Percentiles rank a stretch among this genome's conserved stretches.
These are phyloP conservation scores for Xanthoconium separans DNA, from an alignment of 1,284 basidiomycete species.

Conservation along the genomic window DNA sequence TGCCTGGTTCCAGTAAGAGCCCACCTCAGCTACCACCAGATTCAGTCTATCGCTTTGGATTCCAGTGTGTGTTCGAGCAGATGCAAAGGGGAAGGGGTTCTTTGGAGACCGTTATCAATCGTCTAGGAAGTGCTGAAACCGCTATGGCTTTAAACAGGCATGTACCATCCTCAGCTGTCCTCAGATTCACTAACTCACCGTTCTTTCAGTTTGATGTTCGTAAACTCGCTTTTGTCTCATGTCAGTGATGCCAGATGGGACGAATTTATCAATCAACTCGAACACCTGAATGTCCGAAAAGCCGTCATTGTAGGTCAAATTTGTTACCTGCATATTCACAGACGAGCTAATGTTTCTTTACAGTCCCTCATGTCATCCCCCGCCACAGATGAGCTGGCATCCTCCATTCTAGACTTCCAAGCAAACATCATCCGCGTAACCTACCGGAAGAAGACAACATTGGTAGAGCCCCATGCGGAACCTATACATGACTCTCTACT, in stretches of 20 bases:
- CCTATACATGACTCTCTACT: slow-evolving; percentile 63
- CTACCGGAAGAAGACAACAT: slow-evolving; percentile 76
- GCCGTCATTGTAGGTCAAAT: slow-evolving; percentile 71
- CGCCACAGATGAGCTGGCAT: slow-evolving; percentile 82
- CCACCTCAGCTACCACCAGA: slow-evolving; percentile 53
- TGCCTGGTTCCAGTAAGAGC: slow-evolving; percentile 60
- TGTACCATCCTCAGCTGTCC: slow-evolving; percentile 20
- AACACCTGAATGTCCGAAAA: slow-evolving; percentile 77
- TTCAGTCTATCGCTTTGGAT: slow-evolving; percentile 79
- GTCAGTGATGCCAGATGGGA: slow-evolving; percentile 77
- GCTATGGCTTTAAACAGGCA: slow-evolving; percentile 84
- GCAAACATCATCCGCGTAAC: slow-evolving; percentile 82
- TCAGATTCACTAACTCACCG: slow-evolving; percentile 11
- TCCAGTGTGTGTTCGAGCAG: slow-evolving; percentile 78
- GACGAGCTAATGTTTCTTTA: slow-evolving; percentile 11
- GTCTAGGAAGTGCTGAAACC: slow-evolving; percentile 80
- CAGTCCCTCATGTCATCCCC: slow-evolving; percentile 87
- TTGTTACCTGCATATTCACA: neutral
- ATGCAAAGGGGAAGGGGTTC: slow-evolving; percentile 68
- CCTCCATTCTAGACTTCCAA: slow-evolving; percentile 90
- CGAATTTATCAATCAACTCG: slow-evolving; percentile 75
- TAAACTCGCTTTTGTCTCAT: slow-evolving; percentile 83
- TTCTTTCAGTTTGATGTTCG: slow-evolving; percentile 72
- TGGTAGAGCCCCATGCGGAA: slow-evolving; percentile 70
- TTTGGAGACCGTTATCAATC: slow-evolving; percentile 75